phyloP scores from a whole-genome alignment of 805 yeast species.

The Wilhelminamyces savonicus region DNA sequence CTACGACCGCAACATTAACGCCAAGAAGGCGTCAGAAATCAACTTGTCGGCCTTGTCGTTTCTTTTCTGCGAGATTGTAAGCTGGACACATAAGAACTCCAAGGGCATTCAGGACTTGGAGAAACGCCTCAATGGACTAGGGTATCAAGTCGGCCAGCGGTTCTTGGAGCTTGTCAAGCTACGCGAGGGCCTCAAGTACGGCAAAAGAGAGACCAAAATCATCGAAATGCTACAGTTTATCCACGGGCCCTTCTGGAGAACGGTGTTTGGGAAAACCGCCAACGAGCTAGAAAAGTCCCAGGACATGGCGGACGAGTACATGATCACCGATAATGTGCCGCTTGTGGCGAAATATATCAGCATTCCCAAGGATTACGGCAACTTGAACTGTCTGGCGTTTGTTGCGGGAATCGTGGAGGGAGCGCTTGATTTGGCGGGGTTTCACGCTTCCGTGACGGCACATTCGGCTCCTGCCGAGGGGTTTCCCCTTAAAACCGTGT shows the following conservation, averaged over 20 bases:
- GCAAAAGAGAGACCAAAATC: conserved; percentile 60
- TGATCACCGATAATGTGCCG: conserved; percentile 78
- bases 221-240: conserved; percentile 69
- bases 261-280: conserved; percentile 66
- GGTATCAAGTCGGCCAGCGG: conserved; percentile 72
- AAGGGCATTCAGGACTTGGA: conserved; percentile 61
- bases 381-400: conserved; percentile 74
- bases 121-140: conserved; percentile 57
- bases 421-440: conserved; percentile 64
- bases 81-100: conserved; percentile 54
- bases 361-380: conserved; percentile 73
- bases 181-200: conserved; percentile 55
- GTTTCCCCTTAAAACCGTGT: conserved; percentile 64
- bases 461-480: conserved; percentile 63
- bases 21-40: conserved; percentile 61
- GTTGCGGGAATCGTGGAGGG: conserved; percentile 85
- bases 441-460: conserved; percentile 75
- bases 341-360: conserved; percentile 64
- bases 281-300: conserved; percentile 72
- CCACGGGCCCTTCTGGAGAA: conserved; percentile 66
- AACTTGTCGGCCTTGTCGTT: conserved; percentile 62
- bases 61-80: conserved; percentile 64
- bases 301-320: conserved; percentile 59
- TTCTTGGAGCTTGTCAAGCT: conserved; percentile 61
- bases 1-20: conserved; percentile 60